These are phyloP conservation scores for Pseudopithomyces chartarum DNA, from an alignment of 2,329 filamentous ascomycete genomes.

Conservation along the genomic window DNA sequence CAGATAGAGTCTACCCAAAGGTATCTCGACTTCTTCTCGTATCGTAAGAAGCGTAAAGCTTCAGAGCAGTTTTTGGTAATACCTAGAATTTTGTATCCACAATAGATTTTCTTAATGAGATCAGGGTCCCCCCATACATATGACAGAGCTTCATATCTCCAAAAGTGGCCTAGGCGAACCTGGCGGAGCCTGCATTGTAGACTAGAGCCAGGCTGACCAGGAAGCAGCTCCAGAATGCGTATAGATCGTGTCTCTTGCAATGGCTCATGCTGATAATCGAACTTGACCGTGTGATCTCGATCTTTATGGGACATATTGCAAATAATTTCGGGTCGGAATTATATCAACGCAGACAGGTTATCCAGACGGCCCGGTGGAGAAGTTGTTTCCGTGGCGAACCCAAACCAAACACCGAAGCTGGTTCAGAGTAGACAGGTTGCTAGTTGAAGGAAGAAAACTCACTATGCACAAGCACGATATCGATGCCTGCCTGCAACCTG, in stretches of 20 bases:
- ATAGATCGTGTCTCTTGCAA: background rate
- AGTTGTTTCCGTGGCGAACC: too few relatives aligned
- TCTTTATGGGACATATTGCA: too few relatives aligned
- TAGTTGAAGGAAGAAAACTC: too few relatives aligned
- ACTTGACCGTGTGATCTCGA: too few relatives aligned
- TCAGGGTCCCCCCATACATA: background rate
- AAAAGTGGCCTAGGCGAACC: background rate
- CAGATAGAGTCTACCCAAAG: constrained; percentile 10
- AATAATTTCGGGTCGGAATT: too few relatives aligned
- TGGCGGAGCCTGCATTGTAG: background rate
- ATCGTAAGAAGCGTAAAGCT: constrained; percentile 3
- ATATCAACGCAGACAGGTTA: too few relatives aligned
- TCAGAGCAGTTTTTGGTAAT: constrained; percentile 1
- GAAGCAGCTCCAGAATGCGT: background rate
- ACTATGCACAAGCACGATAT: too few relatives aligned
- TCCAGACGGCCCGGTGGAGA: too few relatives aligned
- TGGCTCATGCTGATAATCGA: background rate
- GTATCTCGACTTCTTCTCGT: background rate
- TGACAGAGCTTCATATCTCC: background rate
- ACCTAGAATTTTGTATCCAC: background rate
- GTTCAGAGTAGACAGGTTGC: too few relatives aligned
- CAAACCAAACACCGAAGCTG: too few relatives aligned
- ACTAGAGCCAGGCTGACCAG: background rate
- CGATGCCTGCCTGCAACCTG: too few relatives aligned
- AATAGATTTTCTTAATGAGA: background rate